phyloP scores from a whole-genome alignment of 495 filamentous ascomycete genomes.

The Xylaria scruposa region DNA sequence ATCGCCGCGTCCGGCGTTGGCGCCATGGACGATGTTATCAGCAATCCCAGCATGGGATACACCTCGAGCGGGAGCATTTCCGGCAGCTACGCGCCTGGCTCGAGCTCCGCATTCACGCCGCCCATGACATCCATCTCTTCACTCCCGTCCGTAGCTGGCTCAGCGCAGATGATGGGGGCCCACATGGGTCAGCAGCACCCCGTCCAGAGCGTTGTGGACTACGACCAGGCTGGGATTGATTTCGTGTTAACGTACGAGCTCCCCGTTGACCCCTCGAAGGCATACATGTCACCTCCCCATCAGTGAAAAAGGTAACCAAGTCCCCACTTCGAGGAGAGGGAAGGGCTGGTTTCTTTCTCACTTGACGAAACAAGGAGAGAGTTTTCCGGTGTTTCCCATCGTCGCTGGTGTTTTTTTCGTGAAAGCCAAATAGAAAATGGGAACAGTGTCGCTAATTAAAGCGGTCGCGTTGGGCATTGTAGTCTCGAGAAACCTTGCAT shows the following conservation, averaged over 20 bases:
- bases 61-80: slow-evolving; percentile 63
- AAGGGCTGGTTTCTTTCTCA: slow-evolving; percentile 33
- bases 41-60: slow-evolving; percentile 54
- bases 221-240: slow-evolving; percentile 89
- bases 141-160: slow-evolving; percentile 45
- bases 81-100: slow-evolving; percentile 56
- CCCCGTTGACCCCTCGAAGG: slow-evolving; percentile 59
- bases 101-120: slow-evolving; percentile 53
- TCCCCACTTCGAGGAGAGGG: slow-evolving; percentile 58
- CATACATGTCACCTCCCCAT: slow-evolving; percentile 70
- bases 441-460: slow-evolving; percentile 44
- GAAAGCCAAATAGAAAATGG: background rate
- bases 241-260: slow-evolving; percentile 92
- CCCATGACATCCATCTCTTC: slow-evolving; percentile 47
- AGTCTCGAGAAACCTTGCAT: slow-evolving; percentile 96
- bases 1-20: slow-evolving; percentile 54
- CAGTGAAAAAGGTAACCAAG: slow-evolving; percentile 65
- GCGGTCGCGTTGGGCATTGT: slow-evolving; percentile 41
- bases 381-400: slow-evolving; percentile 26
- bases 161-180: slow-evolving; percentile 47
- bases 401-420: slow-evolving; percentile 19
- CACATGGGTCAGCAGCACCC: slow-evolving; percentile 46
- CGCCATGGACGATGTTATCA: slow-evolving; percentile 54
- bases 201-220: slow-evolving; percentile 65
- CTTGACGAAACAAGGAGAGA: slow-evolving; percentile 36